Evolutionary conservation across 1,284 basidiomycete genomes (phyloP).

Genomic region (Cryptococcus depauperatus): DNA sequence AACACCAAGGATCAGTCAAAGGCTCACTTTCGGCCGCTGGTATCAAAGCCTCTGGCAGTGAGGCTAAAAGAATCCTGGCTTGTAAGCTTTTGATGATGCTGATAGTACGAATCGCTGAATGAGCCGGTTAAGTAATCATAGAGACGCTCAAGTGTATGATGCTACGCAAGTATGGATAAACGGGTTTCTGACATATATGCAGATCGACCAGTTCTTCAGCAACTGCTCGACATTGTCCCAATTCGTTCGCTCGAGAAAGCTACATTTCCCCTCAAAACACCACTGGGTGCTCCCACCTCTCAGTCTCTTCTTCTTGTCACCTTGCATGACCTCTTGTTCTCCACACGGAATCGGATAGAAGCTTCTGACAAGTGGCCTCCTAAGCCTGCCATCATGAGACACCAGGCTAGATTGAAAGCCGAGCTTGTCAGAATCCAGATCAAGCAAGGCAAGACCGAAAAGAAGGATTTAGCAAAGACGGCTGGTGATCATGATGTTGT

Average conservation of each 20-base stretch:
- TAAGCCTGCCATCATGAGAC: slow-evolving; percentile 70
- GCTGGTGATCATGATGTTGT: slow-evolving; percentile 45
- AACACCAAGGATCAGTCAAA: slow-evolving; percentile 71
- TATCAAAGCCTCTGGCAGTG: slow-evolving; percentile 57
- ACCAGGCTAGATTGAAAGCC: slow-evolving; percentile 77
- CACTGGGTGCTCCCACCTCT: slow-evolving; percentile 46
- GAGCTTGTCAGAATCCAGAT: slow-evolving; percentile 81
- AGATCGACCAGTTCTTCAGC: slow-evolving; percentile 49
- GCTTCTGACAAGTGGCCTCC: slow-evolving; percentile 72
- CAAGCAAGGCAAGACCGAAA: slow-evolving; percentile 59
- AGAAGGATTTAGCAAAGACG: slow-evolving; percentile 54
- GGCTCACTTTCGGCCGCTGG: slow-evolving; percentile 38
- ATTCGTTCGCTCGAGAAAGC: slow-evolving; percentile 66
- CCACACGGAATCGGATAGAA: slow-evolving; percentile 61
- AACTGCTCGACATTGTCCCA: slow-evolving; percentile 59
- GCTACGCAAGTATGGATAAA: not conserved
- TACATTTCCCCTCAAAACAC: slow-evolving; percentile 51
- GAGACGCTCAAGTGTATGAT: slow-evolving; percentile 80
- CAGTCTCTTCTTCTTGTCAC: slow-evolving; percentile 67
- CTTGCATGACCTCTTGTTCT: slow-evolving; percentile 75
- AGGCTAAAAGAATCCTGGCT: slow-evolving; percentile 56
- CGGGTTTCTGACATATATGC: not conserved
- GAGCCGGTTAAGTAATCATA: slow-evolving; percentile 63
- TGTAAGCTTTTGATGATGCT: slow-evolving; percentile 27
- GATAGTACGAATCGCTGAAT: not conserved